These are phyloP conservation scores for Arxiozyma bovina DNA, from an alignment of 1,139 yeast species.

Conservation along the genomic window DNA sequence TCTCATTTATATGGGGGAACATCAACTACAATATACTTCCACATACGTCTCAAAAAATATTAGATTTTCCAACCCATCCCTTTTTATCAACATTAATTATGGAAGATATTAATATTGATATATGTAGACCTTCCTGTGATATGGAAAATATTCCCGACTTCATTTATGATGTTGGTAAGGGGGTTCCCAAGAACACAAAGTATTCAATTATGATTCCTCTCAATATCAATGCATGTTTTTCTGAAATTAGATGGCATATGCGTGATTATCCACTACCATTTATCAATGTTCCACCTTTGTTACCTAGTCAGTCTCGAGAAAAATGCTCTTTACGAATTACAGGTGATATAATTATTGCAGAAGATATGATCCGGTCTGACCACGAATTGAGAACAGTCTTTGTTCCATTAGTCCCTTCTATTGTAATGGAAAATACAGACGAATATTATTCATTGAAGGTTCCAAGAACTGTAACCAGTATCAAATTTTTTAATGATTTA, in stretches of 20 bases:
- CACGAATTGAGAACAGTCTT: constrained; percentile 50
- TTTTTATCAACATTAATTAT: constrained; percentile 54
- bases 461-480: constrained; percentile 68
- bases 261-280: constrained; percentile 60
- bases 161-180: constrained; percentile 68
- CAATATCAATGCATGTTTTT: constrained; percentile 37
- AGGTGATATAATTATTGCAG: constrained; percentile 51
- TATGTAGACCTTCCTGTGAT: constrained; percentile 51
- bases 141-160: constrained; percentile 48
- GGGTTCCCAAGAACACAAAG: constrained; percentile 60
- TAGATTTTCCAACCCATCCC: constrained; percentile 53
- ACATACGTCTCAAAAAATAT: constrained; percentile 43
- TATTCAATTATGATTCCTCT: constrained; percentile 67
- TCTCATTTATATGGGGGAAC: constrained; percentile 43
- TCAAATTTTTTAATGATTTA: constrained; percentile 62
- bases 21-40: constrained; percentile 39
- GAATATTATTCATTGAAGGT: constrained; percentile 51
- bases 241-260: constrained; percentile 50
- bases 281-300: constrained; percentile 36
- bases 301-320: constrained; percentile 30
- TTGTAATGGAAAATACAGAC: constrained; percentile 33
- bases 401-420: constrained; percentile 52
- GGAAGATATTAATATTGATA: constrained; percentile 46
- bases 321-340: constrained; percentile 32
- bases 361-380: constrained; percentile 38